Conservation (phyloP, 805 yeast genomes). For the Suhomyces sp. region DNA sequence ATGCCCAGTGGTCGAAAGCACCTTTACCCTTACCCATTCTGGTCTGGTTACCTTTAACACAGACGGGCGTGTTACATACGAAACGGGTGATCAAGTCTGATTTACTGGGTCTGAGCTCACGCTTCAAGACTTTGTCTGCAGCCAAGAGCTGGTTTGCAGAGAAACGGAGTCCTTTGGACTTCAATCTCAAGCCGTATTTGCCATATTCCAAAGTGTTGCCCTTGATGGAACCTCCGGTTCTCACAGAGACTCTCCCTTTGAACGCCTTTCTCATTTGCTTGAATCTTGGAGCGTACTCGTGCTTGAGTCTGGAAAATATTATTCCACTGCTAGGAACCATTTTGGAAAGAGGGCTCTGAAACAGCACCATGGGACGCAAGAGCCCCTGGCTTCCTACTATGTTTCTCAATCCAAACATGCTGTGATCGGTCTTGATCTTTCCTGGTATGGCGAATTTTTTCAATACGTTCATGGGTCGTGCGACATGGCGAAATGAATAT, state of each 20-base stretch:
- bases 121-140: conserved; percentile 82
- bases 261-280: conserved; percentile 70
- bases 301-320: conserved; percentile 46
- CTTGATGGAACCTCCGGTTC: conserved; percentile 90
- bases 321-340: background rate
- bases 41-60: conserved; percentile 95
- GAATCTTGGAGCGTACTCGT: conserved; percentile 77
- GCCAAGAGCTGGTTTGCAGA: conserved; percentile 86
- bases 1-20: conserved; percentile 95
- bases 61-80: conserved; percentile 82
- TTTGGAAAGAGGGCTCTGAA: background rate
- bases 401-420: conserved; percentile 11
- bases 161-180: conserved; percentile 82
- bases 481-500: background rate
- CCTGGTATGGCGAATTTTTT: background rate
- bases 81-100: conserved; percentile 79
- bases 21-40: conserved; percentile 99
- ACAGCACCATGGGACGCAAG: background rate
- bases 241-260: conserved; percentile 91
- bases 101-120: conserved; percentile 75
- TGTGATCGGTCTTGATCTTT: background rate
- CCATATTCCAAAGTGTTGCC: conserved; percentile 86
- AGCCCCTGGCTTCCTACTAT: conserved; percentile 6
- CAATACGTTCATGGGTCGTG: background rate
- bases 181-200: conserved; percentile 78